Conservation (phyloP, 768 basidiomycete species). For the Neoboletus brunneissimus region DNA sequence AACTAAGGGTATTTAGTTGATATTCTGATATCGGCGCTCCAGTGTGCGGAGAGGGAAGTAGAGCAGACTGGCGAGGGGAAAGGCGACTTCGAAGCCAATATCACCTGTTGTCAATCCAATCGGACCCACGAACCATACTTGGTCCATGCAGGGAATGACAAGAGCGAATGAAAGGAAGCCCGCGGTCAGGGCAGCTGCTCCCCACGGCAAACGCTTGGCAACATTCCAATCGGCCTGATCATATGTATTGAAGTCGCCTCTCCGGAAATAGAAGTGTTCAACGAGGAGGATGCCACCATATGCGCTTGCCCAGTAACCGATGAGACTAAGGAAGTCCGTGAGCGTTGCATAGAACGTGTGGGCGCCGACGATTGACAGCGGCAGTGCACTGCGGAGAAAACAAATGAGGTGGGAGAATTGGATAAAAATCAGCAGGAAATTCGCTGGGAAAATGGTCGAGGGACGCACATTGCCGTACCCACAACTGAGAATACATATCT, state of each 20-base stretch:
- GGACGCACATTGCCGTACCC: slow-evolving; percentile 61
- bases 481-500: slow-evolving; percentile 68
- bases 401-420: background rate
- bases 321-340: slow-evolving; percentile 64
- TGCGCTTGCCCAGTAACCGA: slow-evolving; percentile 59
- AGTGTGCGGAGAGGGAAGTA: slow-evolving; percentile 56
- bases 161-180: slow-evolving; percentile 51
- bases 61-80: slow-evolving; percentile 42
- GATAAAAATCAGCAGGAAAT: slow-evolving; percentile 6
- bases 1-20: slow-evolving; percentile 12
- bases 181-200: slow-evolving; percentile 57
- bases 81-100: slow-evolving; percentile 66
- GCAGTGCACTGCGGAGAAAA: slow-evolving; percentile 48
- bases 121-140: slow-evolving; percentile 69
- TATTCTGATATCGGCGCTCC: slow-evolving; percentile 39
- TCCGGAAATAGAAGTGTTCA: slow-evolving; percentile 68
- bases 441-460: background rate
- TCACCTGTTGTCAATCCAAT: slow-evolving; percentile 65
- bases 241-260: slow-evolving; percentile 47
- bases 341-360: slow-evolving; percentile 62
- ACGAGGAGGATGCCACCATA: slow-evolving; percentile 58
- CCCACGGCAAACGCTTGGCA: slow-evolving; percentile 53
- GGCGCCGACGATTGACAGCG: slow-evolving; percentile 67
- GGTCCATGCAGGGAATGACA: slow-evolving; percentile 64
- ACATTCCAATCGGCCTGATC: slow-evolving; percentile 50